These are phyloP conservation scores for Hypoxylon fuscum DNA, from an alignment of 495 filamentous ascomycete species.

Conservation along the genomic window DNA sequence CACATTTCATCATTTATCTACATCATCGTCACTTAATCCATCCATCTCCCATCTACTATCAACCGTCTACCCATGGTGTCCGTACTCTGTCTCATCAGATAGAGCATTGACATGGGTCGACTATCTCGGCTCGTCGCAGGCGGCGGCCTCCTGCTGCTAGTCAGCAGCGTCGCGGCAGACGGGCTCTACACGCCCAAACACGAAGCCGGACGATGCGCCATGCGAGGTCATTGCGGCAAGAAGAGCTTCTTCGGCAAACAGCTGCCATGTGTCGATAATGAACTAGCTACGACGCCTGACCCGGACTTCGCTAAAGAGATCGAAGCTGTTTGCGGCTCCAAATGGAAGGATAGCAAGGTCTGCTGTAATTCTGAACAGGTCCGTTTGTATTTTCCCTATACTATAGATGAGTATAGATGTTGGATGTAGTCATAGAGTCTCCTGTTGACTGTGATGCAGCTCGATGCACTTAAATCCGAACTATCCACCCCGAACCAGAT, in stretches of 20 bases:
- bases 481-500: slow-evolving; percentile 86
- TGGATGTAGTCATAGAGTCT: background rate
- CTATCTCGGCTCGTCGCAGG: slow-evolving; percentile 48
- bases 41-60: slow-evolving; percentile 7
- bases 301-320: slow-evolving; percentile 75
- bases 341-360: slow-evolving; percentile 83
- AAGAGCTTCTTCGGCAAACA: slow-evolving; percentile 86
- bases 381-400: slow-evolving; percentile 23
- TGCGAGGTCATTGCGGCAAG: slow-evolving; percentile 90
- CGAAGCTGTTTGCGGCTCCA: slow-evolving; percentile 82
- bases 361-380: slow-evolving; percentile 89
- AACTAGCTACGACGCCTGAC: slow-evolving; percentile 75
- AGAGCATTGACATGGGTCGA: slow-evolving; percentile 42
- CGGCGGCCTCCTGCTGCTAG: slow-evolving; percentile 49
- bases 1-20: background rate
- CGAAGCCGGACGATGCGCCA: slow-evolving; percentile 88
- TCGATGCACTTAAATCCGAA: slow-evolving; percentile 79
- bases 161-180: slow-evolving; percentile 43
- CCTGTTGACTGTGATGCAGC: slow-evolving; percentile 57
- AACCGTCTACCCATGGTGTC: slow-evolving; percentile 24
- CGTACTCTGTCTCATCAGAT: slow-evolving; percentile 14
- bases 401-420: background rate
- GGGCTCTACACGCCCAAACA: slow-evolving; percentile 68
- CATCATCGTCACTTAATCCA: slow-evolving; percentile 14
- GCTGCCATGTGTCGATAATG: slow-evolving; percentile 95